Evolutionary conservation across 371 early-diverging fungal species (phyloP).

Genomic region (Mortierella sp.): DNA sequence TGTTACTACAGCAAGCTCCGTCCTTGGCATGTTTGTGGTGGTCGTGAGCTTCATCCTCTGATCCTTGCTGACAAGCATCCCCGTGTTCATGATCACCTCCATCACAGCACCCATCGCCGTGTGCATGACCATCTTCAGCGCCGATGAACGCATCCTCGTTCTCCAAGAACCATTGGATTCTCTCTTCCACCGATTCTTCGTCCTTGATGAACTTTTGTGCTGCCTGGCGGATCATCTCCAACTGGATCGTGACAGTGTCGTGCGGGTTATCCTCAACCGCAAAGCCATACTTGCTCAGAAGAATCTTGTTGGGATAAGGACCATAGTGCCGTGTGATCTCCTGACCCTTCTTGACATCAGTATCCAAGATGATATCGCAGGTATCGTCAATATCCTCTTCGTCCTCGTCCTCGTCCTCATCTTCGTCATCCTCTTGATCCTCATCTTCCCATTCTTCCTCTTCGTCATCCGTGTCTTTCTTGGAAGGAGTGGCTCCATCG

Average conservation of each 20-base stretch:
- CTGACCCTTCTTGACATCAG: slow-evolving; percentile 65
- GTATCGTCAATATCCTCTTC: slow-evolving; percentile 67
- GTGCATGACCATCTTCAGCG: slow-evolving; percentile 49
- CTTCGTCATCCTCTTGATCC: slow-evolving; percentile 45
- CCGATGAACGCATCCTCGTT: slow-evolving; percentile 60
- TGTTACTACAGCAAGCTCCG: not conserved
- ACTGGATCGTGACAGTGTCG: slow-evolving; percentile 68
- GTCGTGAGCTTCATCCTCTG: not conserved
- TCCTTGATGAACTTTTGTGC: slow-evolving; percentile 44
- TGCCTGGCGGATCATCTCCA: slow-evolving; percentile 45
- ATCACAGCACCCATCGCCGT: slow-evolving; percentile 32
- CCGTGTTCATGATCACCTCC: slow-evolving; percentile 21
- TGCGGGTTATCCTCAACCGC: slow-evolving; percentile 77
- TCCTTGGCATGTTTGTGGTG: not conserved
- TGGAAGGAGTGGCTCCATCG: not conserved
- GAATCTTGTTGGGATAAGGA: slow-evolving; percentile 72
- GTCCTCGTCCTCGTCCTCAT: slow-evolving; percentile 56
- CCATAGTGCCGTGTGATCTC: slow-evolving; percentile 92
- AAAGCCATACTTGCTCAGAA: slow-evolving; percentile 88
- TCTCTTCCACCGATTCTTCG: slow-evolving; percentile 58
- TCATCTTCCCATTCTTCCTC: slow-evolving; percentile 20
- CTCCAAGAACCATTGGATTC: slow-evolving; percentile 64
- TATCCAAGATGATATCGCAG: slow-evolving; percentile 78
- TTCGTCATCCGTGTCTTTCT: slow-evolving; percentile 44
- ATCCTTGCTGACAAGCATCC: slow-evolving; percentile 11